Percentiles rank a stretch among this genome's conserved stretches.
phyloP scores from a whole-genome alignment of 2,329 filamentous ascomycete genomes.

The Fusarium cyanostomum region DNA sequence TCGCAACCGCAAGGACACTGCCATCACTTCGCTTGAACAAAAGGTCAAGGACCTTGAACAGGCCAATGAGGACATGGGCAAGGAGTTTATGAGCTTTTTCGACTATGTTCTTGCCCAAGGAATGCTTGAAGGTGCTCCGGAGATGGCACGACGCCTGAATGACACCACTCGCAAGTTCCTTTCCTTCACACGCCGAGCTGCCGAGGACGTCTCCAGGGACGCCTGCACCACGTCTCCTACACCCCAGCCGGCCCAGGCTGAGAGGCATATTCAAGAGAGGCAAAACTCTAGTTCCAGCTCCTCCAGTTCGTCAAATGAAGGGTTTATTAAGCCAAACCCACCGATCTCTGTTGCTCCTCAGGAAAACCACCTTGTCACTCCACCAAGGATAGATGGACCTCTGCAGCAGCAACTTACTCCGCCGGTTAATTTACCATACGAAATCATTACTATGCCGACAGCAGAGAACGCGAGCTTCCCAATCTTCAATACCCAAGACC shows the following conservation, averaged over 20 bases:
- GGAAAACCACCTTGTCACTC: slow-evolving; percentile 14
- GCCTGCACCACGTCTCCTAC: not conserved
- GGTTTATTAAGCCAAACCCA: not conserved
- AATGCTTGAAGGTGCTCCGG: slow-evolving; percentile 65
- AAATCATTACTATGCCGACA: slow-evolving; percentile 62
- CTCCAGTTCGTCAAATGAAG: slow-evolving; percentile 16
- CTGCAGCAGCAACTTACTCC: slow-evolving; percentile 32
- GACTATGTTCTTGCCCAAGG: slow-evolving; percentile 67
- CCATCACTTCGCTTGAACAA: slow-evolving; percentile 77
- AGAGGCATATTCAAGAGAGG: slow-evolving; percentile 1
- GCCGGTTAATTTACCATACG: slow-evolving; percentile 48
- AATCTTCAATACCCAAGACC: slow-evolving; percentile 43
- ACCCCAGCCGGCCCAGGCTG: not conserved
- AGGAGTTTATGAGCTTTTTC: slow-evolving; percentile 73
- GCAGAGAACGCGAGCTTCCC: slow-evolving; percentile 64
- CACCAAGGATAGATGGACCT: slow-evolving; percentile 13
- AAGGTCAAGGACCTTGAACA: slow-evolving; percentile 75
- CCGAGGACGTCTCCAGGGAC: slow-evolving; percentile 44
- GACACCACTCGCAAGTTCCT: slow-evolving; percentile 67
- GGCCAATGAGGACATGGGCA: slow-evolving; percentile 78
- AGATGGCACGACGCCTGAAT: slow-evolving; percentile 66
- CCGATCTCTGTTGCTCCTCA: not conserved
- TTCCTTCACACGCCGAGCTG: slow-evolving; percentile 59
- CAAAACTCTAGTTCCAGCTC: slow-evolving; percentile 6
- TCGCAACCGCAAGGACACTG: slow-evolving; percentile 83